Evolutionary conservation across 805 yeast genomes (phyloP), one percentile per base, ranked within the genome.

Genomic region (Cyberlindnera misumaiensis): DNA sequence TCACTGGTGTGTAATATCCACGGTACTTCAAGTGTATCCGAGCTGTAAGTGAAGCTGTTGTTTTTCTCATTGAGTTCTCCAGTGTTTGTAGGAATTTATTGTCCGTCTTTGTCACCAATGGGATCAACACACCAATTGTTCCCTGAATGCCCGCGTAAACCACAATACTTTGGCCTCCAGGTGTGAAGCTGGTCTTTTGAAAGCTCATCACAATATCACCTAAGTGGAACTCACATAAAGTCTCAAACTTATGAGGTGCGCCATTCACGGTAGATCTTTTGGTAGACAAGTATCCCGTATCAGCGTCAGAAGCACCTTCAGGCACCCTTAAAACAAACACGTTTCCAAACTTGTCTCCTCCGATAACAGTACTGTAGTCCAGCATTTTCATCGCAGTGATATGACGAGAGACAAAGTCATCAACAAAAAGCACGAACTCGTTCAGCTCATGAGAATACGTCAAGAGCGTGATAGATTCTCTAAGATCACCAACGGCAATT

Each of bases 261-360:
- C 79, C 83, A 42, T 75, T 73, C 32, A 75, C 55, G 34, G 44
- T 46, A 5, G 47, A 39, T 10, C 53, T 63, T 35, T 61, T 59
- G 6, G 59, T 57, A 4, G 57, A 33, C 5, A 73, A 47, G 35
- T 62, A 58, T 4, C 67, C 53, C 3, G 73, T 69, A 33, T 66
- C 64, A 16, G 56, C 60, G 38, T 79, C 85, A 0, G 80, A 70
- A 0, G 68, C 64, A 4, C 67, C 62, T n/a, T 61, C 60, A 0
- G 82, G 74, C 30, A 82, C 59, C 42, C 96, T 64, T 30, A 86
- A 60, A 1, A 84, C 72, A 59, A 81, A 78, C 0, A 88, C 34
- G 49, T 82, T 85, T 1, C 97, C 97, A 60, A 83, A 87, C 52
- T 79, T 80, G 56, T 93, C 97, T 11, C 96, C 96, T 1, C 85